Evolutionary conservation across 352 stramenopile species (phyloP).

Genomic region (Phytophthora rubi): DNA sequence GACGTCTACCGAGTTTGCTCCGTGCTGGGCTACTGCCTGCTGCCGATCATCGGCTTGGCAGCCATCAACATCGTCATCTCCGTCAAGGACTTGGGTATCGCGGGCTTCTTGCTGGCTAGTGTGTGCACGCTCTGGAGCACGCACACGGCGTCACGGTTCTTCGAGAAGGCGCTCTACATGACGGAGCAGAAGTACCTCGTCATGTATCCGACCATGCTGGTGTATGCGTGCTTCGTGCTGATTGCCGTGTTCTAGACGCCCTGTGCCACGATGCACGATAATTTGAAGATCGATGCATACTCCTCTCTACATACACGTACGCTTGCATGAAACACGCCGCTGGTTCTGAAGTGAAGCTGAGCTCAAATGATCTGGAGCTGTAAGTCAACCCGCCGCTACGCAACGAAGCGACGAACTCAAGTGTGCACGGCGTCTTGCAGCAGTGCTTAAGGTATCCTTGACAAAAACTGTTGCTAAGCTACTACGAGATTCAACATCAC

Average conservation of each 20-base stretch:
- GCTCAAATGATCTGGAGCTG: too few relatives aligned
- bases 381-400: too few relatives aligned
- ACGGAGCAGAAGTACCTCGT: slow-evolving; percentile 97
- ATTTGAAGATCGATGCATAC: neutral
- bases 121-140: slow-evolving; percentile 96
- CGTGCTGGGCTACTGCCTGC: slow-evolving; percentile 97
- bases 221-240: slow-evolving; percentile 99
- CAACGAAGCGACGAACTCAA: too few relatives aligned
- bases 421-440: too few relatives aligned
- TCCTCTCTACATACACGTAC: neutral
- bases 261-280: neutral
- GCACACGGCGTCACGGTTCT: slow-evolving; percentile 93
- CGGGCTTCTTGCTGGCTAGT: slow-evolving; percentile 88
- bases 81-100: slow-evolving; percentile 75
- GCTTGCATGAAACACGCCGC: neutral
- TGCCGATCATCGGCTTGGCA: slow-evolving; percentile 97
- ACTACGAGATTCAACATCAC: neutral
- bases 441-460: too few relatives aligned
- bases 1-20: slow-evolving; percentile 94
- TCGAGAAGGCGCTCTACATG: slow-evolving; percentile 96
- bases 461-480: too few relatives aligned
- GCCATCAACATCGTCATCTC: slow-evolving; percentile 93
- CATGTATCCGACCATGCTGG: slow-evolving; percentile 96
- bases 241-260: slow-evolving; percentile 97
- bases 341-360: neutral